Conservation (phyloP, 192 early-diverging fungal species). For the Geranomyces variabilis region DNA sequence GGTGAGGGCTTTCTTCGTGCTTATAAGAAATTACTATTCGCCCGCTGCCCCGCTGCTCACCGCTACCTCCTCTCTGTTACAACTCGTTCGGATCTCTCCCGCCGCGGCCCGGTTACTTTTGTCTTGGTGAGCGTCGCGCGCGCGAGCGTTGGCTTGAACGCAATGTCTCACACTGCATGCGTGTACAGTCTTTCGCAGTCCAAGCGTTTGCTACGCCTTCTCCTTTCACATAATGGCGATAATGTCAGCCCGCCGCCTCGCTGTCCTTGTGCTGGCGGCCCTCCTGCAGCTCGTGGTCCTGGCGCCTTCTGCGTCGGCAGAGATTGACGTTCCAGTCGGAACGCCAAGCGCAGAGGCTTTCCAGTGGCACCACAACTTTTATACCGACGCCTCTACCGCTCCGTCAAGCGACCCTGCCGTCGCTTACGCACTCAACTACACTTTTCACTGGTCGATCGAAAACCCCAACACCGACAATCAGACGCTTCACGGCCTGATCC, state of each 20-base stretch:
- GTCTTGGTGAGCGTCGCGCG: no score
- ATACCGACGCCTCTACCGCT: neutral
- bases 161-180: no score
- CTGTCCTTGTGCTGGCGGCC: neutral
- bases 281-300: neutral
- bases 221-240: no score
- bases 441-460: slow-evolving; percentile 33
- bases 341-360: neutral
- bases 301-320: neutral
- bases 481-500: slow-evolving; percentile 29
- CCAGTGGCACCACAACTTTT: neutral
- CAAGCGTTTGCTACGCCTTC: no score
- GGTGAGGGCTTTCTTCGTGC: no score
- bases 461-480: slow-evolving; percentile 35
- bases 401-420: neutral
- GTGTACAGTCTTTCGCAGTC: no score
- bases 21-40: no score
- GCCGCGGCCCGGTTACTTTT: no score
- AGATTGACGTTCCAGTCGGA: slow-evolving; percentile 1
- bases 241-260: neutral
- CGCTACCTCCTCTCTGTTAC: no score
- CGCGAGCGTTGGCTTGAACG: no score
- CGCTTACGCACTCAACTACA: neutral
- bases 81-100: no score
- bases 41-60: no score